A percentile compares a stretch with the other conserved stretches of the same genome.
Evolutionary conservation across 345 rosid species (phyloP).

Genomic region (Syzygium jambos): DNA sequence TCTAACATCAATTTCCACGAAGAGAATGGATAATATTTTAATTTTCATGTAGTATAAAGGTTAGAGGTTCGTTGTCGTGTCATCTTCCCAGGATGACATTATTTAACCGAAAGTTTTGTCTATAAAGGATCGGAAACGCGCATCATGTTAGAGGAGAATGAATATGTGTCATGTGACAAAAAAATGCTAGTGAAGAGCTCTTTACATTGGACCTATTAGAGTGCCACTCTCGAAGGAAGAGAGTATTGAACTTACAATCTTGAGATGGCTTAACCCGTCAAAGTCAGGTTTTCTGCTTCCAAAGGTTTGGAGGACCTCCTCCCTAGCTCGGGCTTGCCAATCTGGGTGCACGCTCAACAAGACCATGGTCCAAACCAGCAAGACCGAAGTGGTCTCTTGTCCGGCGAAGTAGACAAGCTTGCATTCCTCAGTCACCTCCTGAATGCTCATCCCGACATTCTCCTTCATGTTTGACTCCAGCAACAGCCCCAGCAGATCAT

Average conservation of each 20-base stretch:
- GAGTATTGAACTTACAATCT: conserved; percentile 11
- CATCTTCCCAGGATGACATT: too few species aligned
- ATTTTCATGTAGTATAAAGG: not conserved
- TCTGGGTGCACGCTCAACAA: conserved; percentile 38
- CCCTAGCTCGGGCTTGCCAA: conserved; percentile 71
- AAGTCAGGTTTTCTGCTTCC: conserved; percentile 26
- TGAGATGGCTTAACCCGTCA: conserved; percentile 38
- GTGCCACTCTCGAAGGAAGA: not conserved
- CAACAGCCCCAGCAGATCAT: conserved; percentile 31
- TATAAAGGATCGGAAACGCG: too few species aligned
- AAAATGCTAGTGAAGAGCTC: too few species aligned
- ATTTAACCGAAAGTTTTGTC: too few species aligned
- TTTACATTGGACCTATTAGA: not conserved
- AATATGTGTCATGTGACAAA: too few species aligned
- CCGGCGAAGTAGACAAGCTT: conserved; percentile 67
- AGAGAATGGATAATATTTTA: not conserved
- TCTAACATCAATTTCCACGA: not conserved
- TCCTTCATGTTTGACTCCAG: conserved; percentile 26
- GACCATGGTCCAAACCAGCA: conserved; percentile 64
- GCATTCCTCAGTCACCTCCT: conserved; percentile 66
- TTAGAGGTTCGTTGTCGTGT: not conserved
- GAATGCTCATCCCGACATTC: conserved; percentile 25
- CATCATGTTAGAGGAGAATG: too few species aligned
- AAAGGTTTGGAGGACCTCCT: conserved; percentile 44
- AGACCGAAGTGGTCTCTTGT: conserved; percentile 58